These are phyloP conservation scores for Ganoderma lingzhi DNA, from an alignment of 1,284 basidiomycete species.

Conservation along the genomic window DNA sequence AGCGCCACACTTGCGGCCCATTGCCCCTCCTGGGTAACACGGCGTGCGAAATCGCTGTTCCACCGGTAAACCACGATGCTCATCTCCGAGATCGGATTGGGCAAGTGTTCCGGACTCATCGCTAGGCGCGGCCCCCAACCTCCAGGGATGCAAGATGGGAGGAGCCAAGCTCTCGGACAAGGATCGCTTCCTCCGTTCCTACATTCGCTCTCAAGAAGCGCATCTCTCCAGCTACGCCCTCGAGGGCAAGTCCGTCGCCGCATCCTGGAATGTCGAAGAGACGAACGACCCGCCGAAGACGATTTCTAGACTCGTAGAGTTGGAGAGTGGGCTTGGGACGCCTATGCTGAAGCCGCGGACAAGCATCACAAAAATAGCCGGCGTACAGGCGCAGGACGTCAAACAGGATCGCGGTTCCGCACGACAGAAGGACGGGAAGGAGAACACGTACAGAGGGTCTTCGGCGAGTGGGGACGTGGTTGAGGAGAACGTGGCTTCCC, in stretches of 20 bases:
- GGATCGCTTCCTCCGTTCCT: slow-evolving; percentile 51
- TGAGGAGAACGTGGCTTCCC: neutral
- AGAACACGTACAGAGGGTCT: neutral
- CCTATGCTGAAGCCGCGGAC: slow-evolving; percentile 64
- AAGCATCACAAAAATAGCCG: neutral
- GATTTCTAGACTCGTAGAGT: slow-evolving; percentile 12
- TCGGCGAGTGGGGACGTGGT: neutral
- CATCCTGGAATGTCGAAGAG: slow-evolving; percentile 40
- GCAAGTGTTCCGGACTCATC: too few relatives aligned
- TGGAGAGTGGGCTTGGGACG: slow-evolving; percentile 59
- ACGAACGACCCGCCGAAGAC: slow-evolving; percentile 8
- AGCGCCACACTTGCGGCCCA: too few relatives aligned
- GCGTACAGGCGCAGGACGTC: neutral
- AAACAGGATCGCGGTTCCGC: neutral
- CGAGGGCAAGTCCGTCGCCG: slow-evolving; percentile 47
- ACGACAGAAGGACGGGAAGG: neutral
- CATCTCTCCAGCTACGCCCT: slow-evolving; percentile 54
- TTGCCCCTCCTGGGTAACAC: too few relatives aligned
- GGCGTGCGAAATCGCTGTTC: too few relatives aligned
- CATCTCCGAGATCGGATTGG: too few relatives aligned
- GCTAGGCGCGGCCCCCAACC: slow-evolving; percentile 19
- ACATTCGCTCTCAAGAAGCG: slow-evolving; percentile 56
- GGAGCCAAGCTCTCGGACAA: slow-evolving; percentile 48
- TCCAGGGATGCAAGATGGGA: slow-evolving; percentile 25
- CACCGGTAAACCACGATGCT: too few relatives aligned